Base-by-base conservation (phyloP, 2,329 filamentous ascomycete species). In the Epichloe aotearoae region DNA sequence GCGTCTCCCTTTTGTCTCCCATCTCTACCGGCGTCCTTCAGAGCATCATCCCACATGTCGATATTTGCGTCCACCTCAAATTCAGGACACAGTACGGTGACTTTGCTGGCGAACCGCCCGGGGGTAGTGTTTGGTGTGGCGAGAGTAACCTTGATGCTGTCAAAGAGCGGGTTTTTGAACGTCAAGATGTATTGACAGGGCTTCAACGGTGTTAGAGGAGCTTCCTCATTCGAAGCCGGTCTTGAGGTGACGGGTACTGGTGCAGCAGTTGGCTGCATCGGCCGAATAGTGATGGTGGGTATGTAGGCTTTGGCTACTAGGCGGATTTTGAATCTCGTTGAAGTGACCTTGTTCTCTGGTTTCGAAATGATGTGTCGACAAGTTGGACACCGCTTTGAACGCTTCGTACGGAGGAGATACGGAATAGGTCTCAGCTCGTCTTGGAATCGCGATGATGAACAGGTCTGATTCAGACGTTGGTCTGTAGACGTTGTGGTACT, bases 291-390 rank as follows among this genome's bases (percentile, higher is more conserved):
- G 54, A 96, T 82, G 53, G 82, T 82, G 1, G 93, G 93, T 55
- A 98, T 88, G 68, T 94, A 91, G 63, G 84, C 88, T 50, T 84
- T 79, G 20, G 93, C 94, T 5, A 97, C 83, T 1, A 97, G 77
- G 50, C 88, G 86, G 66, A 98, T 96, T 61, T 91, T 86, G 76
- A 93, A 97, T 33, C 90, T 84, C 6, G 86, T 93, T 49, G 86
- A 91, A 45, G 82, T 81, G 34, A 95, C 83, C 67, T 97, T 98
- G 53, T 83, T 80, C 67, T 98, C 93, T 14, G 91, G 93, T 65
- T 95, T 94, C 54, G 88, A 86, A 58, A 98, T 84, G 63, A 97
- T 96, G 69, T 97, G 91, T 12, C 93, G 84, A 69, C 93, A 98
- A 11, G 84, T 79, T 47, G 88, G 85, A 67, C 93, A 98, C 44